phyloP scores from a whole-genome alignment of 371 early-diverging fungal genomes.

The Rhizopus microsporus region DNA sequence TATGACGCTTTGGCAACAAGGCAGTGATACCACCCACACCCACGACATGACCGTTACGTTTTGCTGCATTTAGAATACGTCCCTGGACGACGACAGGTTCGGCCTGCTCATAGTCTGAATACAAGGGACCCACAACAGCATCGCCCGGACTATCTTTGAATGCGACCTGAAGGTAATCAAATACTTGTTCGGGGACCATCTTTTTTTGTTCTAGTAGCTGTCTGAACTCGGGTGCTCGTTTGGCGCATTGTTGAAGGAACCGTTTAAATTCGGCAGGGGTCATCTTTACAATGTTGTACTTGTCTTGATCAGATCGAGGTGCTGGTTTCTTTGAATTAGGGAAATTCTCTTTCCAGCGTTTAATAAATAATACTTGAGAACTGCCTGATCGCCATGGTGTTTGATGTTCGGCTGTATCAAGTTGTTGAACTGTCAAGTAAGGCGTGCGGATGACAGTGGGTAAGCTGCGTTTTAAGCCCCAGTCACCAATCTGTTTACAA shows the following conservation, averaged over 20 bases:
- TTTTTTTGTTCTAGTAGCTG: constrained; percentile 39
- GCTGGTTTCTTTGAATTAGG: constrained; percentile 57
- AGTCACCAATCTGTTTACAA: constrained; percentile 64
- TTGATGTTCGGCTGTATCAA: constrained; percentile 76
- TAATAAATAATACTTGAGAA: constrained; percentile 51
- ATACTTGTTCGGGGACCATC: constrained; percentile 40
- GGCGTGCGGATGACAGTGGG: constrained; percentile 67
- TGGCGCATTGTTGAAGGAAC: constrained; percentile 54
- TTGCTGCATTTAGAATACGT: constrained; percentile 58
- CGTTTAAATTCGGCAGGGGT: constrained; percentile 60
- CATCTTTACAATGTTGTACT: constrained; percentile 55
- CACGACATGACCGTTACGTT: constrained; percentile 49
- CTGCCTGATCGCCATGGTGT: constrained; percentile 70
- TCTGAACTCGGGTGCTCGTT: constrained; percentile 57
- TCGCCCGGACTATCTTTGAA: constrained; percentile 19
- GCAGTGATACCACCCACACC: constrained; percentile 74
- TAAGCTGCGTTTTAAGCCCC: constrained; percentile 79
- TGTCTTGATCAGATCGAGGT: constrained; percentile 43
- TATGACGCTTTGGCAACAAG: constrained; percentile 43
- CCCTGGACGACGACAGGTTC: constrained; percentile 58
- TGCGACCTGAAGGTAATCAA: constrained; percentile 29
- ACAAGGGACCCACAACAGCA: constrained; percentile 35
- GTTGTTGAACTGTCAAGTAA: constrained; percentile 56
- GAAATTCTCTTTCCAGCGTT: constrained; percentile 76
- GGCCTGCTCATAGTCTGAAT: constrained; percentile 28